Evolutionary conservation across 495 filamentous ascomycete species (phyloP), one percentile per base, ranked within the genome.

Genomic region (Penicillium samsonianum): DNA sequence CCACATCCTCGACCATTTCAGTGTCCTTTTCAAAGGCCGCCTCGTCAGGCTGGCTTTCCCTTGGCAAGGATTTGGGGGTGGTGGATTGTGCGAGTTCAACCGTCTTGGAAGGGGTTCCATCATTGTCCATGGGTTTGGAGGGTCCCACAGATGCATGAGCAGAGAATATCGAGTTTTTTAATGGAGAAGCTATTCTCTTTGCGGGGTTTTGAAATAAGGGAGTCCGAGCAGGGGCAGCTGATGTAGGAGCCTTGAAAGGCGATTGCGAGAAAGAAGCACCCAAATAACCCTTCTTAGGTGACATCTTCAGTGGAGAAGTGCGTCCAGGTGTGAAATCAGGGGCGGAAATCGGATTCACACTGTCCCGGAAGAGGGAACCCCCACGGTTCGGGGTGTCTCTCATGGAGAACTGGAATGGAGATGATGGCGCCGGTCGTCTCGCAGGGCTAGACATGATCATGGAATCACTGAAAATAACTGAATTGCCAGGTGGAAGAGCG

Each of bases 371-470:
- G 11, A 72, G 50, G 11, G 68, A 43, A 28, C 60, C 65, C n/a
- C 64, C 62, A 17, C 38, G 50, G 10, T 66, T 74, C 4, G 69
- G 71, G 4, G 70, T 72, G 25, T 76, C 73, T 57, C 62, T 67
- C 37, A 77, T 50, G 14, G 61, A 73, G 56, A 77, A 80, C 54
- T 77, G 73, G 68, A 82, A 81, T 16, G 82, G 78, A 7, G 79
- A 58, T 14, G 67, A 82, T 7, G 74, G 63, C 8, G 81, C 73
- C 3, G 78, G 78, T 35, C 80, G 71, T 44, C 73, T 70, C 12
- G 81, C 77, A 33, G 82, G 81, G 54, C 78, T 82, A 26, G 71
- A 76, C 67, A 80, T 73, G 28, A 79, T 69, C 11, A 65, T 38
- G 0, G 73, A 70, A 8, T 76, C 73, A 17, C 60, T 73, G 45